phyloP scores from a whole-genome alignment of 139 green algal species.

The Mychonastes homosphaera region DNA sequence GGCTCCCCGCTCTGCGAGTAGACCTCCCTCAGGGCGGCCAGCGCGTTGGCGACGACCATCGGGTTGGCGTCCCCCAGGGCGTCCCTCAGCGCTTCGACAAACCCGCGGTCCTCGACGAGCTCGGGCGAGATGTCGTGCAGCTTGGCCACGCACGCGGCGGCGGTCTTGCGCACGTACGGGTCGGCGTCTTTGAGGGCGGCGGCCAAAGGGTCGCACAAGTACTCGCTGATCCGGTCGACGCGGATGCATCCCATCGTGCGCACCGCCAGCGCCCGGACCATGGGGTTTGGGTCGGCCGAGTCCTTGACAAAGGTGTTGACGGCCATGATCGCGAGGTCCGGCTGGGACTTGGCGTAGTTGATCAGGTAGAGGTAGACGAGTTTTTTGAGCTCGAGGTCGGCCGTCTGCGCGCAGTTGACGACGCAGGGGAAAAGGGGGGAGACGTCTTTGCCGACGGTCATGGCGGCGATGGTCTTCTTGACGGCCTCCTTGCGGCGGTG shows the following conservation, averaged over 20 bases:
- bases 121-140: constrained; percentile 94
- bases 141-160: constrained; percentile 96
- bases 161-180: constrained; percentile 98
- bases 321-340: constrained; percentile 96
- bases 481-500: constrained; percentile 90
- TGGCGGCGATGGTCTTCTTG: constrained; percentile 94
- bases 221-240: constrained; percentile 98
- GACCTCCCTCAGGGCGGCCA: constrained; percentile 92
- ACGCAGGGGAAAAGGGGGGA: constrained; percentile 90
- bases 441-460: constrained; percentile 99
- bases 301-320: constrained; percentile 99
- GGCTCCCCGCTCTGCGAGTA: constrained; percentile 45
- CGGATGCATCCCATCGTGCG: constrained; percentile 99
- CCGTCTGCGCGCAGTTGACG: constrained; percentile 96
- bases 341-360: constrained; percentile 98
- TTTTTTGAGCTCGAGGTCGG: constrained; percentile 80
- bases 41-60: constrained; percentile 98
- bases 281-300: constrained; percentile 92
- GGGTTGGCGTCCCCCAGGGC: constrained; percentile 93
- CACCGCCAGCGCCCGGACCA: constrained; percentile 93
- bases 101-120: constrained; percentile 92
- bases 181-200: constrained; percentile 88
- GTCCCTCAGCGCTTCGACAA: constrained; percentile 87
- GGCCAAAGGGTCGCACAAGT: constrained; percentile 95
- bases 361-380: constrained; percentile 99